These are phyloP conservation scores for Phytophthora megakarya DNA, from an alignment of 352 stramenopile species.

Conservation along the genomic window DNA sequence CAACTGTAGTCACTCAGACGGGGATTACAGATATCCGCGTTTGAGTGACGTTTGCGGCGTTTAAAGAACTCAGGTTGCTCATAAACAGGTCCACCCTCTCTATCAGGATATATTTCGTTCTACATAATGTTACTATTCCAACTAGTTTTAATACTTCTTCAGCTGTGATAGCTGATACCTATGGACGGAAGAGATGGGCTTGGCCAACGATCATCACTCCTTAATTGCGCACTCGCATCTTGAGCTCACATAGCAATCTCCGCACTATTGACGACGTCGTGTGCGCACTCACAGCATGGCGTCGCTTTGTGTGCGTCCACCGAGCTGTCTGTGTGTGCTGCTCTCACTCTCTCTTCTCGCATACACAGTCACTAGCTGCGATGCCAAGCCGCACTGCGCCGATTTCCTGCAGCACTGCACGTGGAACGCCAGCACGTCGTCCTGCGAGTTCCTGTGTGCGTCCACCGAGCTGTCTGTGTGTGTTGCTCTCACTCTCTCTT, in stretches of 20 bases:
- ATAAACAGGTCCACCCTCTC: not conserved
- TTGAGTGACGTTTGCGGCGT: slow-evolving; percentile 1
- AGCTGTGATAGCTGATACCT: slow-evolving; percentile 3
- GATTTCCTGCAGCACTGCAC: slow-evolving; percentile 49
- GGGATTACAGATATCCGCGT: not conserved
- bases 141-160: not conserved
- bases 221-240: slow-evolving; percentile 4
- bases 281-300: slow-evolving; percentile 3
- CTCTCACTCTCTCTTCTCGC: slow-evolving; percentile 9
- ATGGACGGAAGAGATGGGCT: slow-evolving; percentile 10
- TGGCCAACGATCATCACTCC: slow-evolving; percentile 28
- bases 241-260: slow-evolving; percentile 27
- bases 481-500: slow-evolving; percentile 13
- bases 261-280: not conserved
- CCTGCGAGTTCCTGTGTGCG: slow-evolving; percentile 49
- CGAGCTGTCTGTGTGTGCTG: not conserved
- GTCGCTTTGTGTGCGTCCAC: slow-evolving; percentile 1
- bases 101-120: not conserved
- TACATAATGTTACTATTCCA: not conserved
- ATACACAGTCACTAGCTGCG: not conserved
- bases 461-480: not conserved
- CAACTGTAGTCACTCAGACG: slow-evolving; percentile 11
- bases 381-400: slow-evolving; percentile 49
- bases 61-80: slow-evolving; percentile 8
- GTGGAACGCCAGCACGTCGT: slow-evolving; percentile 55